Base-by-base conservation (phyloP, 73 alveolate genomes). In the Paramecium tetraurelia region DNA sequence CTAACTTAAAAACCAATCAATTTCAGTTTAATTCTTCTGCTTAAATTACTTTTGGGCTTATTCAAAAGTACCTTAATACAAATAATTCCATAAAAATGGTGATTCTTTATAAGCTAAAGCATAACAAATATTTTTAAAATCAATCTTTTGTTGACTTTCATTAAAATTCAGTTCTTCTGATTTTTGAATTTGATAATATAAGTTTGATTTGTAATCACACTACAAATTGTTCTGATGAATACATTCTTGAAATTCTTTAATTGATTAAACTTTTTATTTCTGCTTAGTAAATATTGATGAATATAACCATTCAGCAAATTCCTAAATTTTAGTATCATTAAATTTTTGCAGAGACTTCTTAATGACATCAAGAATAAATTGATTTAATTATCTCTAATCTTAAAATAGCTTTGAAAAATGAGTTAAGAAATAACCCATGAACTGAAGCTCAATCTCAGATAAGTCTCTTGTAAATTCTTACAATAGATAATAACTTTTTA, bases 1-100 rank as follows among this genome's bases (percentile, higher is more conserved):
- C 46, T 72, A 72, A 35, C 86, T 40, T 36, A 72, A 72, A 72
- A 72, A 72, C 86, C 86, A 72, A 72, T 72, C 86, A 33, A 27
- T 63, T 63, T 63, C 84, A 6, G 84, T 31, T 63, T 10, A 12
- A 12, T 22, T 1, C 9, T 63, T 63, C 29, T 3, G 5, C 1
- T 31, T 12, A 7, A 63, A 63, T 63, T 63, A 27, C 7, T 63
- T 63, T 63, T 27, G 6, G 5, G 84, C 84, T 63, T 63, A 27
- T n/a, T 63, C 16, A 63, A 63, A 63, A 22, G 46, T 7, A 12
- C 11, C 10, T 11, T 31, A 9, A 10, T 63, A 63, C 6, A 63
- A 27, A 5, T 63, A 20, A 11, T 63, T 63, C 84, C 84, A 63
- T 31, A 63, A 33, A 27, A 63, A 63, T 31, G 46, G 50, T 11